Evolutionary conservation across 75 land plant species (phyloP).

Genomic region (Cunninghamia lanceolata): DNA sequence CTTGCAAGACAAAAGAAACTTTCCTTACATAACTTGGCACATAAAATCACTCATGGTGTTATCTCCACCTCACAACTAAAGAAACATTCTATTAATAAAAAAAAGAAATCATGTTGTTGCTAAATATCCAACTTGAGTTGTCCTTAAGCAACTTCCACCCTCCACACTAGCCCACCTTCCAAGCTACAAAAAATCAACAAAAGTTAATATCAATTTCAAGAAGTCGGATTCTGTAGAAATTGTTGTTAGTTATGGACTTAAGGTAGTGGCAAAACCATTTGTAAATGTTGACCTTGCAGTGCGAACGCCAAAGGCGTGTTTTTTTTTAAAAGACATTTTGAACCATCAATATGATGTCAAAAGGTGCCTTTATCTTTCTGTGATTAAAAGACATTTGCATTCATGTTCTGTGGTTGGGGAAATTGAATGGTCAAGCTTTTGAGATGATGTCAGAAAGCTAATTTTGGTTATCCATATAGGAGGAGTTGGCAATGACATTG

Average conservation of each 20-base stretch:
- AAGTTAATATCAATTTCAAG: slow-evolving; percentile 59
- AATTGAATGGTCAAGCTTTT: slow-evolving; percentile 78
- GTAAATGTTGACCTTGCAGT: slow-evolving; percentile 68
- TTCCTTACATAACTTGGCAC: too few species aligned
- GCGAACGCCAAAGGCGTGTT: slow-evolving; percentile 86
- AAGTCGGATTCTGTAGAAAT: slow-evolving; percentile 55
- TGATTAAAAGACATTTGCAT: slow-evolving; percentile 49
- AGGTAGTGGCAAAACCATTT: slow-evolving; percentile 58
- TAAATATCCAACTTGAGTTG: too few species aligned
- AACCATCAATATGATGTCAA: slow-evolving; percentile 92
- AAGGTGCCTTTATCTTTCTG: slow-evolving; percentile 71
- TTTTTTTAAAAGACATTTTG: slow-evolving; percentile 78
- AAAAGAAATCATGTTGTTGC: too few species aligned
- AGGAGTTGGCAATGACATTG: too few species aligned
- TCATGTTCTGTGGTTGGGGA: slow-evolving; percentile 24
- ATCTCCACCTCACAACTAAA: too few species aligned
- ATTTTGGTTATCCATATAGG: slow-evolving; percentile 73
- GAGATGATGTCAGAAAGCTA: slow-evolving; percentile 92
- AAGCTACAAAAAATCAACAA: too few species aligned
- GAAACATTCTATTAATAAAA: too few species aligned
- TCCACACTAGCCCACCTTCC: too few species aligned
- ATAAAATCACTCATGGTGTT: too few species aligned
- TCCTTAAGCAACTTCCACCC: too few species aligned
- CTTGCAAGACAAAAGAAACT: too few species aligned
- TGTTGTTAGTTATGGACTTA: slow-evolving; percentile 66